Evolutionary conservation across 768 basidiomycete species (phyloP).

Genomic region (Tricholoma sp.): DNA sequence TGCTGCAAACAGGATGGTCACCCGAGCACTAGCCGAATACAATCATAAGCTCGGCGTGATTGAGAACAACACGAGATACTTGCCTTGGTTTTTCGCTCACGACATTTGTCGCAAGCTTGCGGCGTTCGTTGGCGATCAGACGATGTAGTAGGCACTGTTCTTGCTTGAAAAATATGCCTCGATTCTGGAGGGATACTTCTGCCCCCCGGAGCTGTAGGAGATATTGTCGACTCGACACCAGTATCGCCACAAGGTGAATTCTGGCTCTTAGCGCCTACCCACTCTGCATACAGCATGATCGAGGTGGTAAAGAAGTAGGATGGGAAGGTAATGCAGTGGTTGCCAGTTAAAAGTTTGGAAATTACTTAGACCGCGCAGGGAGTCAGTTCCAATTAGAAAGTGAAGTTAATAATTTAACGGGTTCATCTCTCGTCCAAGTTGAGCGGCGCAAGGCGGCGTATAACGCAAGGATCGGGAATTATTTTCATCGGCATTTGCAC

Average conservation of each 20-base stretch:
- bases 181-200: slow-evolving; percentile 12
- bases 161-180: slow-evolving; percentile 9
- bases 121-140: slow-evolving; percentile 38
- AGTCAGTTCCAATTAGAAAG: slow-evolving; percentile 4
- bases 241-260: slow-evolving; percentile 3
- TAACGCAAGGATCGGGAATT: slow-evolving; percentile 6
- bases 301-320: neutral
- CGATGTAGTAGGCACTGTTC: slow-evolving; percentile 12
- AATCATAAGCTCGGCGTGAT: neutral
- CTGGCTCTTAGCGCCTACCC: slow-evolving; percentile 11
- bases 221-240: slow-evolving; percentile 5
- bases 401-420: slow-evolving; percentile 8
- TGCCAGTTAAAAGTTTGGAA: neutral
- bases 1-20: slow-evolving; percentile 46
- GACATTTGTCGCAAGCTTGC: slow-evolving; percentile 54
- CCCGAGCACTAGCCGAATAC: slow-evolving; percentile 44
- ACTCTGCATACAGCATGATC: neutral
- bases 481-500: slow-evolving; percentile 17
- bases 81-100: slow-evolving; percentile 56
- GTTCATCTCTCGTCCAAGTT: neutral
- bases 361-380: neutral
- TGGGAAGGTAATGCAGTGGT: neutral
- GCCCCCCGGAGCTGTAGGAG: slow-evolving; percentile 6
- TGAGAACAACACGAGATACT: slow-evolving; percentile 1
- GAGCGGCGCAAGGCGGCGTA: neutral